phyloP scores from a whole-genome alignment of 495 filamentous ascomycete genomes.

The Penicillium cosmopolitanum region DNA sequence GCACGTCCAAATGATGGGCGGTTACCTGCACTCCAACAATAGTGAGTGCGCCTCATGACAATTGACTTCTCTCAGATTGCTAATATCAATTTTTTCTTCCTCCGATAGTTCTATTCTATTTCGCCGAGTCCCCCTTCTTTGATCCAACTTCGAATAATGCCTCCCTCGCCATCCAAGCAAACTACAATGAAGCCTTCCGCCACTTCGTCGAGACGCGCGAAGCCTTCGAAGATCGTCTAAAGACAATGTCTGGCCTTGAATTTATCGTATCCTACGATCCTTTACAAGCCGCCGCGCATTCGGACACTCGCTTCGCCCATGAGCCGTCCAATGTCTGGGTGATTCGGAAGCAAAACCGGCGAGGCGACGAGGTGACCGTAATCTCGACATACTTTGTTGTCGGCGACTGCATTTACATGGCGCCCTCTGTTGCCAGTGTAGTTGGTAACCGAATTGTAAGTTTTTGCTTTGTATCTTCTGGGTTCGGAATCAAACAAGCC shows the following conservation, averaged over 20 bases:
- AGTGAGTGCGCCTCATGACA: conserved; percentile 32
- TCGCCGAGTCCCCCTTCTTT: conserved; percentile 87
- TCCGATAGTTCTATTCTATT: conserved; percentile 77
- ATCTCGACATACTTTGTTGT: conserved; percentile 82
- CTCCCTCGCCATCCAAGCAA: conserved; percentile 72
- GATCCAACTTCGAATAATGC: conserved; percentile 89
- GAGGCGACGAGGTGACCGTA: conserved; percentile 71
- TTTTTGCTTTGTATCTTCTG: background rate
- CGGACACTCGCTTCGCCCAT: conserved; percentile 58
- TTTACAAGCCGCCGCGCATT: conserved; percentile 61
- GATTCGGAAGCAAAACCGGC: conserved; percentile 83
- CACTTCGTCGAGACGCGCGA: conserved; percentile 69
- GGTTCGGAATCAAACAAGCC: background rate
- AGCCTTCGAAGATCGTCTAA: conserved; percentile 75
- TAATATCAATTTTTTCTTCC: background rate
- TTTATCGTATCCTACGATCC: conserved; percentile 81
- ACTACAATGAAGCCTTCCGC: conserved; percentile 69
- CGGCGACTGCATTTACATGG: conserved; percentile 87
- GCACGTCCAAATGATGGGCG: conserved; percentile 62
- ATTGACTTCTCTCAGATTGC: conserved; percentile 15
- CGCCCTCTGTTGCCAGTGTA: conserved; percentile 78
- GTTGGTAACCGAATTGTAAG: conserved; percentile 75
- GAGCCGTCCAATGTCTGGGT: conserved; percentile 78
- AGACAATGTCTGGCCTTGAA: conserved; percentile 79
- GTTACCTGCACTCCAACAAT: conserved; percentile 54